Percentiles rank a stretch among this genome's conserved stretches.
Evolutionary conservation across 2,329 filamentous ascomycete genomes (phyloP).

Genomic region (Aspergillus sp.): DNA sequence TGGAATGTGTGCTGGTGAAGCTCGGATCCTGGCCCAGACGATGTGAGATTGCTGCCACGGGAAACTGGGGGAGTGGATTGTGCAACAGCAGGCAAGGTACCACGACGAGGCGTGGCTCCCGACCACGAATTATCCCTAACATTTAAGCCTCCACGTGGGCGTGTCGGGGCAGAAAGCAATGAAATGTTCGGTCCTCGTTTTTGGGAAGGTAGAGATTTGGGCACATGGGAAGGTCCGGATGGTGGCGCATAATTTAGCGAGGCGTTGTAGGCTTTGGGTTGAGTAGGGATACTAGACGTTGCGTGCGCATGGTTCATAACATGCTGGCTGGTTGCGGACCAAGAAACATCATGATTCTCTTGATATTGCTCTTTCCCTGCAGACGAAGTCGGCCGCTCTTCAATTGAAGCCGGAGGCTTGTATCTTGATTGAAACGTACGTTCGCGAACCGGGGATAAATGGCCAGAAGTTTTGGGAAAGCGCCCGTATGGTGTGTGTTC

Average conservation of each 20-base stretch:
- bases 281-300: slow-evolving; percentile 20
- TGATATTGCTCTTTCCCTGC: slow-evolving; percentile 5
- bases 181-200: slow-evolving; percentile 32
- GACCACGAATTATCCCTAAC: slow-evolving; percentile 28
- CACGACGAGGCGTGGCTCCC: slow-evolving; percentile 26
- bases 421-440: slow-evolving; percentile 2
- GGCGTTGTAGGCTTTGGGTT: slow-evolving; percentile 22
- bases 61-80: slow-evolving; percentile 32
- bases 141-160: slow-evolving; percentile 35
- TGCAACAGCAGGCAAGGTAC: slow-evolving; percentile 19
- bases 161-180: slow-evolving; percentile 40
- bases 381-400: slow-evolving; percentile 9
- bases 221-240: slow-evolving; percentile 31
- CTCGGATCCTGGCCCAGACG: slow-evolving; percentile 19
- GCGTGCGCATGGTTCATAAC: slow-evolving; percentile 12
- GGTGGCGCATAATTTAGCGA: slow-evolving; percentile 23
- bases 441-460: slow-evolving; percentile 6
- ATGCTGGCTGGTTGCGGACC: slow-evolving; percentile 4
- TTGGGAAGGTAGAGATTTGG: slow-evolving; percentile 28
- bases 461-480: slow-evolving; percentile 11
- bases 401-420: slow-evolving; percentile 8
- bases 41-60: slow-evolving; percentile 21
- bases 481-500: slow-evolving; percentile 17
- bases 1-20: slow-evolving; percentile 28
- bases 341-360: slow-evolving; percentile 5